phyloP scores from a whole-genome alignment of 2,329 filamentous ascomycete species.

The Boeremia exigua region DNA sequence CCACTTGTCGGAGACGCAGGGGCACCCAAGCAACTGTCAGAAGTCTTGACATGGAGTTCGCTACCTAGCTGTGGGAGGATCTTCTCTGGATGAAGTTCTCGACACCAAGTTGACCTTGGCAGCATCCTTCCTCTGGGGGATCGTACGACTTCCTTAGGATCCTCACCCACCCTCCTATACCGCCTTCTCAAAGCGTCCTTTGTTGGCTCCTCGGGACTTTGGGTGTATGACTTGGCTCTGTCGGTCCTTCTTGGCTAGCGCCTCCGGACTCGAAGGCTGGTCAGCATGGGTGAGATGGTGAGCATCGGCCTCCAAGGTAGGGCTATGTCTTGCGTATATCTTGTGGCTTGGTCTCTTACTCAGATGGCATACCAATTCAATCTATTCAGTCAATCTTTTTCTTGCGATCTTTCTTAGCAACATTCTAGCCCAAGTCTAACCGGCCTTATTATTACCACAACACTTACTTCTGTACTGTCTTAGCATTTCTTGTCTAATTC shows the following conservation, averaged over 20 bases:
- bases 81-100: constrained; percentile 6
- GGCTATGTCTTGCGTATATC: constrained; percentile 17
- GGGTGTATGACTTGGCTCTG: constrained; percentile 38
- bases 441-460: constrained; percentile 12
- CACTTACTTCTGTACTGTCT: constrained; percentile 8
- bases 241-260: constrained; percentile 28
- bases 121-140: constrained; percentile 15
- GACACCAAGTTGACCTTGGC: constrained; percentile 20
- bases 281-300: constrained; percentile 9
- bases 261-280: constrained; percentile 11
- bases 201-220: constrained; percentile 13
- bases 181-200: constrained; percentile 18
- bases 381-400: constrained; percentile 5
- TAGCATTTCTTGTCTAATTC: constrained; percentile 18
- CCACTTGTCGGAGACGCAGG: constrained; percentile 6
- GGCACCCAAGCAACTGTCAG: constrained; percentile 19
- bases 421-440: constrained; percentile 13
- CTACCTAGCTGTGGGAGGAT: neutral
- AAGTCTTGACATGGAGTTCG: constrained; percentile 13
- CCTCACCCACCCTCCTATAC: constrained; percentile 11
- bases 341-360: constrained; percentile 19
- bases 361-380: neutral
- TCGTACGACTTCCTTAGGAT: constrained; percentile 6
- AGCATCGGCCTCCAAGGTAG: constrained; percentile 7
- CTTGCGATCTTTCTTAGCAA: constrained; percentile 20